A percentile compares a stretch with the other conserved stretches of the same genome.
phyloP scores from a whole-genome alignment of 805 yeast genomes.

The Zygosaccharomyces bisporus region DNA sequence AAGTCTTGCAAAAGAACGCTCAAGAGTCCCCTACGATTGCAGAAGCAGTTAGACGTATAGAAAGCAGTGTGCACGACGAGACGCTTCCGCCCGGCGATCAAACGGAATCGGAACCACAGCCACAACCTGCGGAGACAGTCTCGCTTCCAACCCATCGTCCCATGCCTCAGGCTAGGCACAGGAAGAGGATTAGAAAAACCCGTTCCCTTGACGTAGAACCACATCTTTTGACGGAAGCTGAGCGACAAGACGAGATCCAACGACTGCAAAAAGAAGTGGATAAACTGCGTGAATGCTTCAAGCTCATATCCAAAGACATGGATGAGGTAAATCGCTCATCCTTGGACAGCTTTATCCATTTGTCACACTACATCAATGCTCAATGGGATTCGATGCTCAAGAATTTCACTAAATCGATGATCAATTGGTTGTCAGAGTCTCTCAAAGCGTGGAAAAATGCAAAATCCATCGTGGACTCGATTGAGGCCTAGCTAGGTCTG shows the following conservation, averaged over 20 bases:
- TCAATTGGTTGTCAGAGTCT: conserved; percentile 39
- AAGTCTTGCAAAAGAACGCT: conserved; percentile 37
- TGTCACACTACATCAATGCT: conserved; percentile 28
- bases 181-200: conserved; percentile 3
- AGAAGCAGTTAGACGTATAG: conserved; percentile 13
- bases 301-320: conserved; percentile 38
- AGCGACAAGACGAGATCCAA: conserved; percentile 38
- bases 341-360: conserved; percentile 28
- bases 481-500: conserved; percentile 4
- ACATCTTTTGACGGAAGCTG: conserved; percentile 34
- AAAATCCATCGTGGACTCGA: conserved; percentile 16
- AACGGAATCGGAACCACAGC: neutral
- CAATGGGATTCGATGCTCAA: conserved; percentile 33
- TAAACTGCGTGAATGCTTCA: conserved; percentile 40
- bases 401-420: conserved; percentile 34
- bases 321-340: conserved; percentile 37
- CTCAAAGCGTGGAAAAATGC: conserved; percentile 41
- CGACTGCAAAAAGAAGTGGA: conserved; percentile 37
- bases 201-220: conserved; percentile 28
- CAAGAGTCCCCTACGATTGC: conserved; percentile 35
- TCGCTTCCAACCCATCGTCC: neutral
- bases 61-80: conserved; percentile 4
- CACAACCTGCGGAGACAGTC: neutral
- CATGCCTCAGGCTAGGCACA: conserved; percentile 1
- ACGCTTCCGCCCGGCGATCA: neutral